Conservation (phyloP, 345 rosid genomes). For the Dipteronia dyeriana region DNA sequence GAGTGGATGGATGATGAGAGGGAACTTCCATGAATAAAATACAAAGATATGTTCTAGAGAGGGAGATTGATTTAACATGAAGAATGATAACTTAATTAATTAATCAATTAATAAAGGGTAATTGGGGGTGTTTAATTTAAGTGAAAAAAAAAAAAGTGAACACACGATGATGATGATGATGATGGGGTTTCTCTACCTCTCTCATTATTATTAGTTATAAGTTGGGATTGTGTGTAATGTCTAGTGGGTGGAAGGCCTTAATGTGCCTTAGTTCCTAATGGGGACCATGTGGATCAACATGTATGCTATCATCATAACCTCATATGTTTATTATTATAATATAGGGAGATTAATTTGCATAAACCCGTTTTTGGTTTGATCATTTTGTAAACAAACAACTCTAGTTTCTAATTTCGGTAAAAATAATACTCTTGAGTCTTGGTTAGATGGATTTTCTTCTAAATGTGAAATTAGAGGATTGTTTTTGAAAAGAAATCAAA, state of each 20-base stretch:
- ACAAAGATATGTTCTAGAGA: background rate
- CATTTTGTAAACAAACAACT: no score
- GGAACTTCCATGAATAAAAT: background rate
- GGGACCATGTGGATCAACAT: conserved; percentile 59
- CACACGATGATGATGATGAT: conserved; percentile 29
- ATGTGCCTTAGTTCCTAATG: conserved; percentile 31
- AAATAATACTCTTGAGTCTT: no score
- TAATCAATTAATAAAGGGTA: conserved; percentile 17
- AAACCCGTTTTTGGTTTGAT: no score
- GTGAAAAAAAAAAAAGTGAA: background rate
- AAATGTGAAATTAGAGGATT: no score
- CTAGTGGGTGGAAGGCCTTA: conserved; percentile 43
- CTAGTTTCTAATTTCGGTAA: no score
- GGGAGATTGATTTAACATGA: conserved; percentile 6
- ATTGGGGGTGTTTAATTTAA: background rate
- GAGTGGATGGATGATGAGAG: conserved; percentile 11
- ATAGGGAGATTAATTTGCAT: background rate
- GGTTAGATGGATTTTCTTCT: no score
- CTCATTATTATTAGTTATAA: background rate
- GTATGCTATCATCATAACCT: conserved; percentile 26
- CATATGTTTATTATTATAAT: background rate
- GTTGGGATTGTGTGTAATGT: conserved; percentile 15
- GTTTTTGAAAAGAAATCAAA: no score
- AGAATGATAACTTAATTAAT: background rate
- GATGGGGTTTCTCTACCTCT: conserved; percentile 15